A percentile compares a stretch with the other conserved stretches of the same genome.
phyloP scores from a whole-genome alignment of 202 grass and related monocot genomes.

The Dendrocalamus latiflorus region DNA sequence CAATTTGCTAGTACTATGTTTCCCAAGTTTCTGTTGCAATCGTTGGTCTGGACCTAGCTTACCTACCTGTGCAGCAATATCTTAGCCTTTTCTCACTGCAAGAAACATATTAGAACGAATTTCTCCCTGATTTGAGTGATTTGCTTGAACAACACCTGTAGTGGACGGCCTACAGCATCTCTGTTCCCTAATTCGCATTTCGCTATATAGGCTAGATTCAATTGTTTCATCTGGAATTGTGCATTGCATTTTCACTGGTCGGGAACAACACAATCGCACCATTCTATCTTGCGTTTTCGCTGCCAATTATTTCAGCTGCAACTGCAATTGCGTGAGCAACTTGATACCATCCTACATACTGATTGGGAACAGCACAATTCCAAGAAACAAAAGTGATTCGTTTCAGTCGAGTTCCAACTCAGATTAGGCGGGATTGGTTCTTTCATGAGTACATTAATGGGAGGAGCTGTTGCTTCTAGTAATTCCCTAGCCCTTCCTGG shows the following conservation, averaged over 20 bases:
- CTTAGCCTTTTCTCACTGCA: too few species aligned
- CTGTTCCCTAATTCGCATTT: too few species aligned
- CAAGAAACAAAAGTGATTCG: not conserved
- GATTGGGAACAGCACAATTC: not conserved
- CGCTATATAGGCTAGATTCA: too few species aligned
- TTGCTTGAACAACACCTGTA: not conserved
- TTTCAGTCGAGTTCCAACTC: not conserved
- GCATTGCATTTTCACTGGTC: not conserved
- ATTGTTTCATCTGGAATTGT: not conserved
- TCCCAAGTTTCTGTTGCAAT: not conserved
- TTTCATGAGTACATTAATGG: not conserved
- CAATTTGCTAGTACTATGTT: not conserved
- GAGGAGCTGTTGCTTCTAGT: not conserved
- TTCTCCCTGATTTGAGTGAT: not conserved
- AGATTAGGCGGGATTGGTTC: not conserved
- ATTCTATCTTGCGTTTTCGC: not conserved
- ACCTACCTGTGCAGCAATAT: not conserved
- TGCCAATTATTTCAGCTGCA: not conserved
- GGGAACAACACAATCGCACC: too few species aligned
- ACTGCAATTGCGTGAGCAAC: not conserved
- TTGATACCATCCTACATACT: not conserved
- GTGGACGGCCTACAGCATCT: not conserved
- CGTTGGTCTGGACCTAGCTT: not conserved
- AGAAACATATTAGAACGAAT: not conserved
- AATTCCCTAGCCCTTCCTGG: slow-evolving; percentile 11